phyloP scores from a whole-genome alignment of 1,284 basidiomycete genomes.

The Marasmius oreades region DNA sequence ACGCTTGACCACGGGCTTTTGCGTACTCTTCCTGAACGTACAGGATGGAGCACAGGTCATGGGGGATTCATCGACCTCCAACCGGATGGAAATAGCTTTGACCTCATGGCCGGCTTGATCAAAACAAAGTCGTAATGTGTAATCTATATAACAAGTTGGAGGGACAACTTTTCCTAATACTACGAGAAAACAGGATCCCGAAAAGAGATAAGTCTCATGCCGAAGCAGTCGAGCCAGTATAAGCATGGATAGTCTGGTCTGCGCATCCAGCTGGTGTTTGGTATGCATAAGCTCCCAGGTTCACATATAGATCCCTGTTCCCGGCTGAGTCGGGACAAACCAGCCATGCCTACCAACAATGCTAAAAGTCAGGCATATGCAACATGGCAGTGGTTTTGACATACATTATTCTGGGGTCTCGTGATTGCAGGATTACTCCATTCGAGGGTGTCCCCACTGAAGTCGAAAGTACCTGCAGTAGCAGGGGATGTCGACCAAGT shows the following conservation, averaged over 20 bases:
- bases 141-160: background rate
- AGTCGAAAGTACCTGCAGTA: constrained; percentile 48
- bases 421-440: constrained; percentile 47
- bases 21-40: constrained; percentile 68
- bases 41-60: constrained; percentile 30
- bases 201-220: no score
- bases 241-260: constrained; percentile 62
- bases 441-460: constrained; percentile 51
- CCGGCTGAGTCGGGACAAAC: constrained; percentile 48
- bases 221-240: constrained; percentile 37
- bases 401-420: constrained; percentile 47
- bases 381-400: constrained; percentile 17
- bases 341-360: constrained; percentile 43
- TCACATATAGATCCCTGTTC: constrained; percentile 48
- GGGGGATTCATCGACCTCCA: constrained; percentile 64
- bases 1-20: constrained; percentile 86
- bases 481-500: constrained; percentile 47
- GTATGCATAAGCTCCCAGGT: constrained; percentile 56
- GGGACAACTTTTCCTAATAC: background rate
- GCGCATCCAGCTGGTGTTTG: constrained; percentile 56
- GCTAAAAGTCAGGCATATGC: background rate
- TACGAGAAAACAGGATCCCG: no score
- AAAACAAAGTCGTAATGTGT: constrained; percentile 32
- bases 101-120: constrained; percentile 90
- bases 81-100: constrained; percentile 97